These are phyloP conservation scores for Nakataea oryzae DNA, from an alignment of 2,329 filamentous ascomycete genomes.

Conservation along the genomic window DNA sequence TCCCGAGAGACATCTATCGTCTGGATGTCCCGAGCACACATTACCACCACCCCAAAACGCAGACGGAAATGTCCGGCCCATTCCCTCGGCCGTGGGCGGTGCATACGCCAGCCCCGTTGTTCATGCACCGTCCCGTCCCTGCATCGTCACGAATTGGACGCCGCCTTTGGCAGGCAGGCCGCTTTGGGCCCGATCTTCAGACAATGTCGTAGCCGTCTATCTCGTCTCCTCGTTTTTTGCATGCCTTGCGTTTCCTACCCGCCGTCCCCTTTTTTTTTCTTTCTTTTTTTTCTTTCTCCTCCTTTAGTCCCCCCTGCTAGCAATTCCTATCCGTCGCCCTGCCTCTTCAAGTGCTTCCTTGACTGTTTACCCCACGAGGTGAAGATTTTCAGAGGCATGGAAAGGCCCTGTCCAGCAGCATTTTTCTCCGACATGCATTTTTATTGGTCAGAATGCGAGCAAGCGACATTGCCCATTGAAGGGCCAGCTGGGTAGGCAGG, in stretches of 20 bases:
- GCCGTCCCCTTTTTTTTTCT: too few species aligned
- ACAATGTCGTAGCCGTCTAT: neutral
- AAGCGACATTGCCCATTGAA: neutral
- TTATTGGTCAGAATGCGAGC: neutral
- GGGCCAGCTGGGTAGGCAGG: too few species aligned
- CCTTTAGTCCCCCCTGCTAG: neutral
- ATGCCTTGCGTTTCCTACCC: too few species aligned
- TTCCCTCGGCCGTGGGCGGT: too few species aligned
- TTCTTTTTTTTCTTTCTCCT: neutral
- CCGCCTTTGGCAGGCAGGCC: neutral
- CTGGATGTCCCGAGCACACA: too few species aligned
- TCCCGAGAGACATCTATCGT: too few species aligned
- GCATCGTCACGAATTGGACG: neutral
- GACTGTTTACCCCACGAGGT: neutral
- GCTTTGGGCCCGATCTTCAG: neutral
- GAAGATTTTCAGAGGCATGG: neutral
- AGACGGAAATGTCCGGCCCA: too few species aligned
- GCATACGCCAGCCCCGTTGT: neutral
- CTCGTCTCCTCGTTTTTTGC: neutral
- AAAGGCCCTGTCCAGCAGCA: neutral
- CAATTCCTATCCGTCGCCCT: too few species aligned
- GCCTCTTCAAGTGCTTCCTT: too few species aligned
- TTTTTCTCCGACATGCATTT: neutral
- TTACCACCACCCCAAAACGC: too few species aligned
- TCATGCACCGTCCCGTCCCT: neutral